Percentiles rank a stretch among this genome's conserved stretches.
Evolutionary conservation across 805 yeast species (phyloP).

Genomic region (Kodamaea nitidulidarum): DNA sequence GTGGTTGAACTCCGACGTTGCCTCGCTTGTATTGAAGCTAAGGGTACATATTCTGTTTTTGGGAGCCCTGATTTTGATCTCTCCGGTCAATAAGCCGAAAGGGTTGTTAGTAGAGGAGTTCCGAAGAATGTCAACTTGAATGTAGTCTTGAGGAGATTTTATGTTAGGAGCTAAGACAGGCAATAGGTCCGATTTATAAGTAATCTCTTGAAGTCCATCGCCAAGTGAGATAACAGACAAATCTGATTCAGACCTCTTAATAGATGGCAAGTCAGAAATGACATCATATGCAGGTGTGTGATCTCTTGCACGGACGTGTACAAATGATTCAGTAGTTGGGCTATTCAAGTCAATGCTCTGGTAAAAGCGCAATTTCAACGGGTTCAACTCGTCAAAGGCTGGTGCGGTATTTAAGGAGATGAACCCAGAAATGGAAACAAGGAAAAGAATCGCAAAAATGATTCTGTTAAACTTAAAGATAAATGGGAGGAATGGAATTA

Average conservation of each 20-base stretch:
- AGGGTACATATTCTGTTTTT: constrained; percentile 65
- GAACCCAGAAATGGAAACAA: constrained; percentile 27
- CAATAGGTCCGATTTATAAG: constrained; percentile 48
- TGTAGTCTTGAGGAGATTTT: constrained; percentile 37
- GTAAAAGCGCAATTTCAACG: constrained; percentile 68
- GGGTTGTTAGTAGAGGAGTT: constrained; percentile 46
- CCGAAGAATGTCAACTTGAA: constrained; percentile 48
- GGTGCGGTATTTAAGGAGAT: constrained; percentile 31
- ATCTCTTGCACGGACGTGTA: constrained; percentile 48
- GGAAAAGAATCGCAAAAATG: constrained; percentile 38
- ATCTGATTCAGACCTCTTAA: constrained; percentile 32
- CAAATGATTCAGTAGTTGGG: constrained; percentile 29
- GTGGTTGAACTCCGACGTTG: constrained; percentile 20
- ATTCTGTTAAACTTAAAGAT: constrained; percentile 60
- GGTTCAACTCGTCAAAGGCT: constrained; percentile 62
- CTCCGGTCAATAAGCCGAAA: constrained; percentile 65
- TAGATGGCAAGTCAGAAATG: constrained; percentile 61
- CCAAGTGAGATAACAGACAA: constrained; percentile 33
- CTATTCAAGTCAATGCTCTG: constrained; percentile 53
- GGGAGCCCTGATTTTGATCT: constrained; percentile 51
- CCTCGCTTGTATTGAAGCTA: constrained; percentile 50
- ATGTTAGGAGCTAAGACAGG: constrained; percentile 31
- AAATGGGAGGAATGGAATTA: constrained; percentile 60
- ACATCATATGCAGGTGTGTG: constrained; percentile 43
- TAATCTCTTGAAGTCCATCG: constrained; percentile 53